Conservation (phyloP, 1,284 basidiomycete species). For the Heterobasidion occidentale region DNA sequence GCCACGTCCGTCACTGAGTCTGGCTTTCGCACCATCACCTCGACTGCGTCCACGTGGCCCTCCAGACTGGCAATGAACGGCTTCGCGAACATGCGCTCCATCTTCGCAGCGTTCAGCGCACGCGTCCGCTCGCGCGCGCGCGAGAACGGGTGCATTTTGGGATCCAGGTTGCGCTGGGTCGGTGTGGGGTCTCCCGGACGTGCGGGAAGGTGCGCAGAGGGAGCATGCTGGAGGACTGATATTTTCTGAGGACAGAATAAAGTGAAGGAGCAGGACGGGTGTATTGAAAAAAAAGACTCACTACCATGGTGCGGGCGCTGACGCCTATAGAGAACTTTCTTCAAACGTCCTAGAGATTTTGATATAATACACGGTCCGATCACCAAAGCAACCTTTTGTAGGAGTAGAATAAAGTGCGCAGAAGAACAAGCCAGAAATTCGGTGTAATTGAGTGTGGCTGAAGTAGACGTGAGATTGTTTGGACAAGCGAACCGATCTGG, state of each 20-base stretch:
- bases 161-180: slow-evolving; percentile 87
- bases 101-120: slow-evolving; percentile 92
- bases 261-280: not conserved
- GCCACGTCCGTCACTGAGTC: slow-evolving; percentile 78
- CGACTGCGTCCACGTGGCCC: slow-evolving; percentile 95
- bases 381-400: too few species aligned
- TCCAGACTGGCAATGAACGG: slow-evolving; percentile 90
- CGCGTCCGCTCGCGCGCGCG: slow-evolving; percentile 90
- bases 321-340: too few species aligned
- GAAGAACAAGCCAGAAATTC: too few species aligned
- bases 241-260: slow-evolving; percentile 58
- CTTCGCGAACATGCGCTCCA: slow-evolving; percentile 96
- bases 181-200: slow-evolving; percentile 81
- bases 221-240: slow-evolving; percentile 80
- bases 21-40: slow-evolving; percentile 77
- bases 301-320: not conserved
- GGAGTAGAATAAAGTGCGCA: too few species aligned
- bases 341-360: not conserved
- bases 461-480: too few species aligned
- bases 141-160: slow-evolving; percentile 90
- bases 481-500: too few species aligned
- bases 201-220: slow-evolving; percentile 63
- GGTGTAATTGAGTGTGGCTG: too few species aligned
- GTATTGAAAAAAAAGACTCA: not conserved
- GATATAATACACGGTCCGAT: not conserved